Evolutionary conservation across 305 asterid species (phyloP).

Genomic region (Ajuga reptans): DNA sequence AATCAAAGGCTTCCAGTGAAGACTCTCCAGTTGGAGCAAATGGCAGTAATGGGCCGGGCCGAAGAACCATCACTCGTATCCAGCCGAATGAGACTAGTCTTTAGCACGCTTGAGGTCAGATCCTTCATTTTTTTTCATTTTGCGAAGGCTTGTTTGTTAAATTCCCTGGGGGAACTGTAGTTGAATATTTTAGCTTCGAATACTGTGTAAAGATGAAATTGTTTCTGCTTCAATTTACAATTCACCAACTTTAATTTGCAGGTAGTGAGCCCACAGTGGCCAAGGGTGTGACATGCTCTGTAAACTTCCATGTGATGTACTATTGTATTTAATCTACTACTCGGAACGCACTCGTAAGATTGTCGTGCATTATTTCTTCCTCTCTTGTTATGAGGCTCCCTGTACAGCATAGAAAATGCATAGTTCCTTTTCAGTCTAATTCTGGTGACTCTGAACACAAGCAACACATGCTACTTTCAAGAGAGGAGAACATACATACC

Average conservation of each 20-base stretch:
- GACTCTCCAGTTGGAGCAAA: conserved; percentile 85
- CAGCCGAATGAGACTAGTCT: conserved; percentile 83
- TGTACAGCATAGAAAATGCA: conserved; percentile 2
- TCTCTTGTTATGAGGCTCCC: neutral
- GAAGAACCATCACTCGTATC: conserved; percentile 88
- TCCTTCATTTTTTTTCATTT: neutral
- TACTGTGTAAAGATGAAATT: neutral
- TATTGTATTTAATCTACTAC: neutral
- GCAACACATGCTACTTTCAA: neutral
- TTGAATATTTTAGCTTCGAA: too few species aligned
- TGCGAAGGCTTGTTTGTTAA: too few species aligned
- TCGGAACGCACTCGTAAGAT: neutral
- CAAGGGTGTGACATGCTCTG: conserved; percentile 32
- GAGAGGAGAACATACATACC: neutral
- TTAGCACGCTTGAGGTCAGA: conserved; percentile 84
- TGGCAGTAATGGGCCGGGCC: conserved; percentile 69
- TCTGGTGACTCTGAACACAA: neutral
- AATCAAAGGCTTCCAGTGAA: conserved; percentile 83
- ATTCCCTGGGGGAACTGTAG: too few species aligned
- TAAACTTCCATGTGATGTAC: neutral
- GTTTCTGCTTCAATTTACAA: neutral
- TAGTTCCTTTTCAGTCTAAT: neutral
- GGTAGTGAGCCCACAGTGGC: conserved; percentile 98
- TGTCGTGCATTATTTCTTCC: neutral
- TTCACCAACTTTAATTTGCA: conserved; percentile 24